Evolutionary conservation across 768 basidiomycete genomes (phyloP).

Genomic region (Phlegmacium glaucopus): DNA sequence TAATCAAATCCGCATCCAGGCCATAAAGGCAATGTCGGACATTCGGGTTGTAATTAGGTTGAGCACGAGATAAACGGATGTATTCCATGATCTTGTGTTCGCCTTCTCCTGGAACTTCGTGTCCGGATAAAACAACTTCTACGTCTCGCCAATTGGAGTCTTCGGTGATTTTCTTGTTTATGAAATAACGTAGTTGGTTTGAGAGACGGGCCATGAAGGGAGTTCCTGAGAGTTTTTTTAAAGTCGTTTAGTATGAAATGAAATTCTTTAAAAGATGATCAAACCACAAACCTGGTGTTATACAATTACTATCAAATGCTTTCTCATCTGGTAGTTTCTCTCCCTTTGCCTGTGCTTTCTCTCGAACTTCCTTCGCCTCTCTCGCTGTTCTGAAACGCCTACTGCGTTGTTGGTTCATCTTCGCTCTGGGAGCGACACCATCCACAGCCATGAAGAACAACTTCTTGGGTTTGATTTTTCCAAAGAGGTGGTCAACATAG

Average conservation of each 20-base stretch:
- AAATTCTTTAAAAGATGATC: background rate
- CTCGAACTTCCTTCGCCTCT: slow-evolving; percentile 82
- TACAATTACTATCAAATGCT: slow-evolving; percentile 98
- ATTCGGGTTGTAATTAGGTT: slow-evolving; percentile 95
- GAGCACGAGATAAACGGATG: slow-evolving; percentile 91
- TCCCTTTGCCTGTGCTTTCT: slow-evolving; percentile 85
- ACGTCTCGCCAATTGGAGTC: slow-evolving; percentile 94
- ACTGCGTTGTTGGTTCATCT: slow-evolving; percentile 99
- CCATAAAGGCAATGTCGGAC: slow-evolving; percentile 97
- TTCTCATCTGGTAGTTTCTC: slow-evolving; percentile 91
- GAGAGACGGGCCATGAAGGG: slow-evolving; percentile 95
- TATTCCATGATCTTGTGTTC: slow-evolving; percentile 99
- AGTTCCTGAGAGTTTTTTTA: slow-evolving; percentile 54
- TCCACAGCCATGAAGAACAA: slow-evolving; percentile 99
- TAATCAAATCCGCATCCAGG: slow-evolving; percentile 96
- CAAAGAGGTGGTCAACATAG: slow-evolving; percentile 95
- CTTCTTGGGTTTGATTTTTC: slow-evolving; percentile 97
- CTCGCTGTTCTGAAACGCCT: slow-evolving; percentile 92
- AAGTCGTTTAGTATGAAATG: no score
- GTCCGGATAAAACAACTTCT: slow-evolving; percentile 91
- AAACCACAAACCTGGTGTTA: slow-evolving; percentile 79
- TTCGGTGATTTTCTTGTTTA: slow-evolving; percentile 97
- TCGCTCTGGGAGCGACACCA: slow-evolving; percentile 94
- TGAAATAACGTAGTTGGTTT: slow-evolving; percentile 88
- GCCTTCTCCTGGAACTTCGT: slow-evolving; percentile 98